Base-by-base conservation (phyloP, 768 basidiomycete genomes). In the Panaeolus papilionaceus region DNA sequence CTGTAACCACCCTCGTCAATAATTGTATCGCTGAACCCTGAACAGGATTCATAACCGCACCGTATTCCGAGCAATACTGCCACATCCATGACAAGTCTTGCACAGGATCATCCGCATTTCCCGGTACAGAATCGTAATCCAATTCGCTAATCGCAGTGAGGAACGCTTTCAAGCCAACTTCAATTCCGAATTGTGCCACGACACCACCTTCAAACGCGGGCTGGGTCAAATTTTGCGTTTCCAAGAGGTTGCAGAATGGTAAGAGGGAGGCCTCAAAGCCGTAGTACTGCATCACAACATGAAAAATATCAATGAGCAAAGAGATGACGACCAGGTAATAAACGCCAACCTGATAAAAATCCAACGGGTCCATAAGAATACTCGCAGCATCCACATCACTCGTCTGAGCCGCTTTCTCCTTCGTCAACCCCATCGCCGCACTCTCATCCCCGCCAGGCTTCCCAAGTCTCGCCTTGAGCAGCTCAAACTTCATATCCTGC, bases 41-140 rank as follows among this genome's bases (percentile, higher is more conserved):
- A 44, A 14, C 9, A 42, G 18, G 3, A 61, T 10, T 10, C 44
- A 28, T 23, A 4, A n/a, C 58, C 73, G 18, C 16, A 82, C 84
- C 85, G 67, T 83, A 85, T 72, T 86, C 84, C 0, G 84, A 85
- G 64, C 84, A 85, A 67, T 85, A 85, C 68, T 86, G 84, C 78
- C 84, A 79, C 84, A 84, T 85, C 85, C 84, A 86, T 8, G 84
- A 84, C 51, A 71, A 72, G 64, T 84, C 84, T 62, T 73, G 69
- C 0, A 82, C 80, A 0, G 84, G 83, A 71, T 85, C 84, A 66
- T 83, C 82, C 0, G 78, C 64, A 45, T 71, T 72, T 11, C 80
- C 78, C 0, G 80, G 79, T 39, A 85, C 81, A 16, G 83, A 78
- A 67, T 81, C 82, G 67, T 84, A 85, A 68, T 85, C 81, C 11